A percentile compares a stretch with the other conserved stretches of the same genome.
Evolutionary conservation across 2,329 filamentous ascomycete genomes (phyloP).

Genomic region (Eutypa lata): DNA sequence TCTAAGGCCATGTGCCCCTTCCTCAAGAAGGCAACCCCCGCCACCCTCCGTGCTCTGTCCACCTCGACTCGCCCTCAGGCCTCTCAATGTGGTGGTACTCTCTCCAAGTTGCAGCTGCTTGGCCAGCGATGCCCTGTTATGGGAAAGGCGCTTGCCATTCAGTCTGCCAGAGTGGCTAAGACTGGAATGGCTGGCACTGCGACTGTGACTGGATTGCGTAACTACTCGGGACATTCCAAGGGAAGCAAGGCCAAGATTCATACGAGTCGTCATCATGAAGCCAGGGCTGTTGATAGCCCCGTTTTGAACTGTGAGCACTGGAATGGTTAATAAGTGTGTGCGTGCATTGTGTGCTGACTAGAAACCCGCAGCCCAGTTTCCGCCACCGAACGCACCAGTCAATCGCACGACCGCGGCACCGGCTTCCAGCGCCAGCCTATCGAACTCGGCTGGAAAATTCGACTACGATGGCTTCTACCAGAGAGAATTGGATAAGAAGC

Average conservation of each 20-base stretch:
- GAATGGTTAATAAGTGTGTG: neutral
- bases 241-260: constrained; percentile 72
- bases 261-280: constrained; percentile 74
- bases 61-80: constrained; percentile 64
- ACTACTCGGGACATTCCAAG: constrained; percentile 49
- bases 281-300: constrained; percentile 67
- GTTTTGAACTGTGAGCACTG: constrained; percentile 46
- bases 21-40: constrained; percentile 88
- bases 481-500: constrained; percentile 91
- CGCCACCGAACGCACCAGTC: constrained; percentile 25
- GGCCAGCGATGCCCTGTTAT: constrained; percentile 96
- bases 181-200: constrained; percentile 36
- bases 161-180: constrained; percentile 58
- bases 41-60: constrained; percentile 85
- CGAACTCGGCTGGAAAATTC: constrained; percentile 57
- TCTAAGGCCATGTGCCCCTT: constrained; percentile 98
- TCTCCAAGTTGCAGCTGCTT: constrained; percentile 94
- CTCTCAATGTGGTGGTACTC: constrained; percentile 82
- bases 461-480: constrained; percentile 90
- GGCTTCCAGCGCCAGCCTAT: constrained; percentile 21
- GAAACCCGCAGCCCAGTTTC: constrained; percentile 29
- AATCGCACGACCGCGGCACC: constrained; percentile 27
- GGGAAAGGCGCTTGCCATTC: constrained; percentile 93
- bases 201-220: constrained; percentile 47
- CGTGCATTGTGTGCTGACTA: constrained; percentile 13